A percentile compares a stretch with the other conserved stretches of the same genome.
These are phyloP conservation scores for Rugosomyces carneus DNA, from an alignment of 1,284 basidiomycete species.

Conservation along the genomic window DNA sequence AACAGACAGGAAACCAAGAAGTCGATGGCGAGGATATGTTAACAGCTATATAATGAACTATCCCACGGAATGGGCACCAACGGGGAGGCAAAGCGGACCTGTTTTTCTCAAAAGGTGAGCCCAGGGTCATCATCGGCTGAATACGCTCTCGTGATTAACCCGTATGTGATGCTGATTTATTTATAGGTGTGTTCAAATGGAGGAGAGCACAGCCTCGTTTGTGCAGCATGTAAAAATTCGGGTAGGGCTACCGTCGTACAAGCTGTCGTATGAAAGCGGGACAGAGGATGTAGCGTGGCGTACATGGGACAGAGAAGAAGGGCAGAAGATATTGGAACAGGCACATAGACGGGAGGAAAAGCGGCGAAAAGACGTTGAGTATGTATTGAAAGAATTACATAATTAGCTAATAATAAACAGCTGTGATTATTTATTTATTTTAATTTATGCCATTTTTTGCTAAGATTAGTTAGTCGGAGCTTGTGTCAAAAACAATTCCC, in stretches of 20 bases:
- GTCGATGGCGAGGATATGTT: conserved; percentile 84
- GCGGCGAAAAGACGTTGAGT: conserved; percentile 36
- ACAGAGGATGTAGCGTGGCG: conserved; percentile 49
- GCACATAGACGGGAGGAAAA: conserved; percentile 48
- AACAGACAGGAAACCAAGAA: conserved; percentile 36
- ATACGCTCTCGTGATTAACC: conserved; percentile 19
- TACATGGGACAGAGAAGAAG: conserved; percentile 29
- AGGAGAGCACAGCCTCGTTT: conserved; percentile 28
- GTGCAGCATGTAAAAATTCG: conserved; percentile 48
- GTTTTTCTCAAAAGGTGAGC: conserved; percentile 45
- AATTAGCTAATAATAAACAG: conserved; percentile 1
- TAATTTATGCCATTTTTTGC: conserved; percentile 4
- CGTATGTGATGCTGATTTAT: conserved; percentile 19
- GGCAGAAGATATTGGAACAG: conserved; percentile 34
- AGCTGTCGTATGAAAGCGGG: conserved; percentile 67
- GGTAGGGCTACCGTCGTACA: conserved; percentile 63
- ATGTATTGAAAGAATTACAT: conserved; percentile 19
- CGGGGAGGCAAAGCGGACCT: conserved; percentile 34
- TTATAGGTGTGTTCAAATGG: conserved; percentile 30
- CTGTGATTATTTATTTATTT: conserved; percentile 1
- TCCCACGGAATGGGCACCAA: conserved; percentile 61
- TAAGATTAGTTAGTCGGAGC: conserved; percentile 18
- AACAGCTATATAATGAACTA: conserved; percentile 75
- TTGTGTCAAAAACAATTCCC: conserved; percentile 7
- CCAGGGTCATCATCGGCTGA: conserved; percentile 8